Evolutionary conservation across 2,329 filamentous ascomycete species (phyloP), one percentile per base, ranked within the genome.

Genomic region (Ceratocystiopsis brevicomis): DNA sequence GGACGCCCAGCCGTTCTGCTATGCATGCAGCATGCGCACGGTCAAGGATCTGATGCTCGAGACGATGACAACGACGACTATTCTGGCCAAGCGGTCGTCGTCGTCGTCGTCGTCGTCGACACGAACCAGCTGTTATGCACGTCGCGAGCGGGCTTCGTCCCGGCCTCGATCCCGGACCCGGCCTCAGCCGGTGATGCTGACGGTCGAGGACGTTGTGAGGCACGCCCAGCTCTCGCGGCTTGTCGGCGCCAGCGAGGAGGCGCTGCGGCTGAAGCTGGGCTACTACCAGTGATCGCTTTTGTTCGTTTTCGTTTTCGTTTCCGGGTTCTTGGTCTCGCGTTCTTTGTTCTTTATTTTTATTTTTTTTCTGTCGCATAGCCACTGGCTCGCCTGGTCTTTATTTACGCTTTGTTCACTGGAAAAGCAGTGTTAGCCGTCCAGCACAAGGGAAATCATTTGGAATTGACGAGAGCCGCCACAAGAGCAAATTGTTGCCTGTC

Each of bases 141-240:
- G 25, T 4, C 25, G 6, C 8, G 25, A 30, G 8, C 25, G 25
- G 25, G 2, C 25, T 2, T 9, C 6, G 25, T 6, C 25, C 6
- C 25, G 25, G 25, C 6, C 6, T 9, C 25, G 25, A 11, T 9
- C 25, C 25, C 25, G 25, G 25, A 11, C 25, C 25, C 25, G 25
- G 25, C 10, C 25, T 4, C 25, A 2, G 25, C 25, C 25, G 25
- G 25, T 2, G 6, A 30, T 10, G 25, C 25, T 11, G 54, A 60
- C 59, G 10, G 64, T 71, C 51, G 65, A 70, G 34, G 64, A 71
- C 49, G 63, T 71, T 44, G 50, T 60, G 39, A 61, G 61, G 42
- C 62, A 64, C 43, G 66, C 62, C 10, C 53, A 63, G 36, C 53
- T 56, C 42, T 60, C 60, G 10, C 57, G 61, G 41, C 38, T 57